These are phyloP conservation scores for Ophiostoma australiae DNA, from an alignment of 2,329 filamentous ascomycete genomes.

Conservation along the genomic window DNA sequence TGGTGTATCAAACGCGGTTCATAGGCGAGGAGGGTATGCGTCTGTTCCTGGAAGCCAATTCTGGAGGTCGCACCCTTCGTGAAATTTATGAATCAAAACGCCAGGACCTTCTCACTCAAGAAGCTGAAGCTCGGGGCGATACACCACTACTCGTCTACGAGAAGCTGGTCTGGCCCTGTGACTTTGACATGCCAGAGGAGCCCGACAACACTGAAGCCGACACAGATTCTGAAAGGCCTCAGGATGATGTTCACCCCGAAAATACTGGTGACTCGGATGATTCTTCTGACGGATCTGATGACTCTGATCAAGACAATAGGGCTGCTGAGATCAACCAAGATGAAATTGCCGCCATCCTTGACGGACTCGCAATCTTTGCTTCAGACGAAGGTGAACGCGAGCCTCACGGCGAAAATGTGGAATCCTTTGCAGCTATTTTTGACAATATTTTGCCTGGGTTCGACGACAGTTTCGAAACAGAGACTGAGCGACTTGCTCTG, in stretches of 20 bases:
- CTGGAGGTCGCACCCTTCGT: too few species aligned
- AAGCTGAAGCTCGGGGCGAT: not conserved
- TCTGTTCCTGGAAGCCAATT: too few species aligned
- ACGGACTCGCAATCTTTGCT: not conserved
- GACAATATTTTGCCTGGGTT: too few species aligned
- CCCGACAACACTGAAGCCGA: too few species aligned
- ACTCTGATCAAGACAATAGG: too few species aligned
- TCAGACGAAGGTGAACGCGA: not conserved
- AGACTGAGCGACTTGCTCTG: too few species aligned
- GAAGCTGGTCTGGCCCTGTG: not conserved
- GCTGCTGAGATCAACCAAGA: too few species aligned
- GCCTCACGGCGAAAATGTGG: not conserved
- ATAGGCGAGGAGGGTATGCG: not conserved
- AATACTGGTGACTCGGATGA: too few species aligned
- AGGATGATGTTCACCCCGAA: too few species aligned
- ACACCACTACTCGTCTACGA: not conserved
- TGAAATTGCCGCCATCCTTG: not conserved
- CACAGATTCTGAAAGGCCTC: too few species aligned
- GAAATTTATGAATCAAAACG: not conserved
- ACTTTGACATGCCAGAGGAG: not conserved
- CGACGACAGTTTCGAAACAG: too few species aligned
- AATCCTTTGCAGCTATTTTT: not conserved
- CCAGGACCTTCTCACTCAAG: not conserved
- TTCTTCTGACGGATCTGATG: too few species aligned
- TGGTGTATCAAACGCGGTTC: not conserved